Evolutionary conservation across 345 rosid genomes (phyloP).

Genomic region (Citrus mangshanensis): DNA sequence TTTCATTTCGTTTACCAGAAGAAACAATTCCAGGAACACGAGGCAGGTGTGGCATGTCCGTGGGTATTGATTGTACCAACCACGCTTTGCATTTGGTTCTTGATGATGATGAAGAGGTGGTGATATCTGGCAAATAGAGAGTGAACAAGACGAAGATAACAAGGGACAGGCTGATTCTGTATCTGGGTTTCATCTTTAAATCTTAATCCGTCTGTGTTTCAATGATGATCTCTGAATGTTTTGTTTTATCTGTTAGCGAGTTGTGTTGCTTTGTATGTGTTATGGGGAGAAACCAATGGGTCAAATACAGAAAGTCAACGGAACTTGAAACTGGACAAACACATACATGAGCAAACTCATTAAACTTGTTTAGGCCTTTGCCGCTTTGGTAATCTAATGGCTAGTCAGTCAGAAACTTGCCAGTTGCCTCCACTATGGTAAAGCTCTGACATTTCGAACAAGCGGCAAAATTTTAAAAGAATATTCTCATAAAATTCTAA

Average conservation of each 20-base stretch:
- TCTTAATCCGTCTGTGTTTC: not conserved
- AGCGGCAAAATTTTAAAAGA: not conserved
- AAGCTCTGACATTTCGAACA: not conserved
- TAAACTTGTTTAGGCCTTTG: not conserved
- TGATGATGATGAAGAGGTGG: slow-evolving; percentile 27
- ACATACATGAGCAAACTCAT: not conserved
- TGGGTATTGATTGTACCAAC: slow-evolving; percentile 94
- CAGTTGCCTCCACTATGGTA: not conserved
- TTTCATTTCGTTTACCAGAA: slow-evolving; percentile 40
- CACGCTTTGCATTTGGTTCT: slow-evolving; percentile 68
- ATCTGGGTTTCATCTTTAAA: not conserved
- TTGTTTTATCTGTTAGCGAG: not conserved
- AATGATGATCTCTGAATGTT: not conserved
- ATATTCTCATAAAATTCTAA: not conserved
- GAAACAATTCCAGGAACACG: slow-evolving; percentile 72
- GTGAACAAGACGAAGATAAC: slow-evolving; percentile 24
- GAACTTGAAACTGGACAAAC: not conserved
- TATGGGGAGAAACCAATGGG: not conserved
- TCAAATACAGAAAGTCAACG: not conserved
- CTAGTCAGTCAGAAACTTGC: not conserved
- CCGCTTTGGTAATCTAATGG: not conserved
- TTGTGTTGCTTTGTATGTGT: not conserved
- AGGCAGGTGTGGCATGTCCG: slow-evolving; percentile 76
- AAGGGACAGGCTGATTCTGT: slow-evolving; percentile 5
- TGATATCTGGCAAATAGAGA: slow-evolving; percentile 22